A percentile compares a stretch with the other conserved stretches of the same genome.
phyloP scores from a whole-genome alignment of 495 filamentous ascomycete genomes.

The Hypoxylon rickii region DNA sequence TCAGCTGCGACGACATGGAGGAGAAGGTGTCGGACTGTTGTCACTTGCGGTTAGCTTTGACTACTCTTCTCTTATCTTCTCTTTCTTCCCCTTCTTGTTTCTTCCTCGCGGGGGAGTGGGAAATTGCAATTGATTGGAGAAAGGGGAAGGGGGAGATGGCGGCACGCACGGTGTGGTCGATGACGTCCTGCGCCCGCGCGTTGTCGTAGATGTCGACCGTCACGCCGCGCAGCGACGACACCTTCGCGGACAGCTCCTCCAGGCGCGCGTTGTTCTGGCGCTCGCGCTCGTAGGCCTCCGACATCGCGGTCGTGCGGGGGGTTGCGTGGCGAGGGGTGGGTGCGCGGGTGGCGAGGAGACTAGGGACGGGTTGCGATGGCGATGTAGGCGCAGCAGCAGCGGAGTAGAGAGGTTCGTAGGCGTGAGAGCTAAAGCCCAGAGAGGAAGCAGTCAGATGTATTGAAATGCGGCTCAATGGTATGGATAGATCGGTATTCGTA shows the following conservation, averaged over 20 bases:
- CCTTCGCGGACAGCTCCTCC: slow-evolving; percentile 85
- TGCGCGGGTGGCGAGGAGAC: not conserved
- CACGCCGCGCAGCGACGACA: slow-evolving; percentile 88
- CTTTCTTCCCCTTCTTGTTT: not conserved
- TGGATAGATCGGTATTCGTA: no score
- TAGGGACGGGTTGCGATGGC: not conserved
- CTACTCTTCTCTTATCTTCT: not conserved
- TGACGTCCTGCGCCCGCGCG: slow-evolving; percentile 80
- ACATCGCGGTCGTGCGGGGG: no score
- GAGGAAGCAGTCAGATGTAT: no score
- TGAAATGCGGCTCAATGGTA: no score
- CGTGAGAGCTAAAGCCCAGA: no score
- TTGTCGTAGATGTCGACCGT: slow-evolving; percentile 99
- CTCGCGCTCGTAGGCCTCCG: slow-evolving; percentile 94
- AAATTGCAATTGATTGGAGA: not conserved
- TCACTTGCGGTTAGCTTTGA: not conserved
- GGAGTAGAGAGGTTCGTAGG: no score
- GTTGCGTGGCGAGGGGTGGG: no score
- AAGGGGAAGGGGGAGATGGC: not conserved
- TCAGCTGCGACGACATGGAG: slow-evolving; percentile 66
- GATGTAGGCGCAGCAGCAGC: not conserved
- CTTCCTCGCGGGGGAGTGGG: no score
- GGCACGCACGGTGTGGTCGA: slow-evolving; percentile 77
- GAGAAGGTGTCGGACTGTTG: slow-evolving; percentile 60
- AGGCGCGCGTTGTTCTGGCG: slow-evolving; percentile 95